Evolutionary conservation across 1,284 basidiomycete genomes (phyloP).

Genomic region (Pascua sp.): DNA sequence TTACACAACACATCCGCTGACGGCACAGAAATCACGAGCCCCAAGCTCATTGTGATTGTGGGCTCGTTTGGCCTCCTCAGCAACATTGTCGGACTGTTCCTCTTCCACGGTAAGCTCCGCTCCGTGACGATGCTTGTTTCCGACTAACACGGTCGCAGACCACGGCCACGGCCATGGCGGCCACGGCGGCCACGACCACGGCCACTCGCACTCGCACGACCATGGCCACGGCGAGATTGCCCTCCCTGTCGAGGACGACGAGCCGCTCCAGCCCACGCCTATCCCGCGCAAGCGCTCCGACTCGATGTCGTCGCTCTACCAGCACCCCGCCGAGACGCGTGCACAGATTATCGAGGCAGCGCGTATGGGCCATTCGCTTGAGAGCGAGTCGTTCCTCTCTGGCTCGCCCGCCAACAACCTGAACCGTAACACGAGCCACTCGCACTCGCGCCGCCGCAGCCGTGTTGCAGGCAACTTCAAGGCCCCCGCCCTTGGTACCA

Average conservation of each 20-base stretch:
- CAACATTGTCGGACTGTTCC: constrained; percentile 87
- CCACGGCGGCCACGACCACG: constrained; percentile 58
- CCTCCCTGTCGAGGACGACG: constrained; percentile 25
- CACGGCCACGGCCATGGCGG: constrained; percentile 65
- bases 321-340: constrained; percentile 81
- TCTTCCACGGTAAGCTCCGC: constrained; percentile 85
- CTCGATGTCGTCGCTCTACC: constrained; percentile 47
- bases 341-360: constrained; percentile 84
- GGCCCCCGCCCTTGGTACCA: constrained; percentile 27
- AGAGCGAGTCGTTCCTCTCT: constrained; percentile 21
- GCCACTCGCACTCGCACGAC: too few species aligned
- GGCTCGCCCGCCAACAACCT: constrained; percentile 23
- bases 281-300: constrained; percentile 34
- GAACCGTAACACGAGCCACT: constrained; percentile 15
- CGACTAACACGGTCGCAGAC: constrained; percentile 51
- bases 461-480: constrained; percentile 2
- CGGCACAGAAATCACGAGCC: constrained; percentile 76
- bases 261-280: constrained; percentile 13
- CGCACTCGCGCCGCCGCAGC: constrained; percentile 1
- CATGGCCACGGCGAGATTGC: constrained; percentile 27
- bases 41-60: constrained; percentile 83
- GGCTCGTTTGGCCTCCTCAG: constrained; percentile 84
- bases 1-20: background rate
- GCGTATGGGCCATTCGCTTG: constrained; percentile 41
- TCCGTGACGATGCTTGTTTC: background rate